These are phyloP conservation scores for Phytophthora cactorum DNA, from an alignment of 352 stramenopile genomes.

Conservation along the genomic window DNA sequence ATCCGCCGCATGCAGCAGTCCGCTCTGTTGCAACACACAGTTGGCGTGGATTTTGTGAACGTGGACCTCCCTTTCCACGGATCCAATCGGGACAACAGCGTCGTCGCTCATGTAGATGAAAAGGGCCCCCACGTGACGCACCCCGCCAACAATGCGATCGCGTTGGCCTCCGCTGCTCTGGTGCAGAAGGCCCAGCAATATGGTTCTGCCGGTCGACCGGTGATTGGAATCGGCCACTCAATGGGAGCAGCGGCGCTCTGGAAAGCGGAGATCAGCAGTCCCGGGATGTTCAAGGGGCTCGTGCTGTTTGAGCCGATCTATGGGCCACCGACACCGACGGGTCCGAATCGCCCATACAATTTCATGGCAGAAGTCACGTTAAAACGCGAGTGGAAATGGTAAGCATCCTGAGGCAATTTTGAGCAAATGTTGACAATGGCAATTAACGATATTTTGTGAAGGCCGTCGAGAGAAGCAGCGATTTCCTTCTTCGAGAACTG, in stretches of 20 bases:
- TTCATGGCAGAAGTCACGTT: constrained; percentile 38
- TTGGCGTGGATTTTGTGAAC: constrained; percentile 6
- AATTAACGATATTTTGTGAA: constrained; percentile 1
- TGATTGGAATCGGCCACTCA: constrained; percentile 65
- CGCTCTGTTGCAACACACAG: constrained; percentile 31
- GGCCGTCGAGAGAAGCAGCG: constrained; percentile 35
- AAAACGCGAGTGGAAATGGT: constrained; percentile 40
- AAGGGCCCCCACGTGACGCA: constrained; percentile 43
- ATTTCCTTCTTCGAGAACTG: constrained; percentile 36
- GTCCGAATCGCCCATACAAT: constrained; percentile 16
- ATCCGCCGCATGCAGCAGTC: constrained; percentile 35
- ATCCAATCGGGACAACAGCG: constrained; percentile 41
- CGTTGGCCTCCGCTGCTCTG: constrained; percentile 22
- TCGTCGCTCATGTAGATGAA: constrained; percentile 32
- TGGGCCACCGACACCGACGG: constrained; percentile 10
- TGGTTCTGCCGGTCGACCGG: constrained; percentile 5
- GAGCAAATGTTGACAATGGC: too few species aligned
- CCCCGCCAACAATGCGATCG: constrained; percentile 41
- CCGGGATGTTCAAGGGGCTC: constrained; percentile 51
- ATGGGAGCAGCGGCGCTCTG: constrained; percentile 47
- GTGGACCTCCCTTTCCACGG: constrained; percentile 53
- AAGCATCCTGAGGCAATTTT: not conserved
- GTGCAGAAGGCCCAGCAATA: constrained; percentile 17
- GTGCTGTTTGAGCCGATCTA: constrained; percentile 61
- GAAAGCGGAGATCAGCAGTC: constrained; percentile 32